Percentiles rank a stretch among this genome's conserved stretches.
Evolutionary conservation across 441 rosid genomes (phyloP).

Genomic region (Gossypium gossypioides): DNA sequence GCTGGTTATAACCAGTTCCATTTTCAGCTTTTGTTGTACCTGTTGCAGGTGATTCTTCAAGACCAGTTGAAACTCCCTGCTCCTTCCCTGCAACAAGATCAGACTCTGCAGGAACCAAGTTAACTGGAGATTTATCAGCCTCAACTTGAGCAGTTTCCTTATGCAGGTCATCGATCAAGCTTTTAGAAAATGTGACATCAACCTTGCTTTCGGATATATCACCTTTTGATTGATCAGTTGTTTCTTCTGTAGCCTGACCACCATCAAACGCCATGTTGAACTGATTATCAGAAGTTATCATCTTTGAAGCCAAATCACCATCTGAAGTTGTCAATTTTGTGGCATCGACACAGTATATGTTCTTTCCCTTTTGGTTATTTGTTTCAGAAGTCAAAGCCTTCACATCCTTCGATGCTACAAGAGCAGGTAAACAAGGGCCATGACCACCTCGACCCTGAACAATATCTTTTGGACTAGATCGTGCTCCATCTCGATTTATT

Average conservation of each 20-base stretch:
- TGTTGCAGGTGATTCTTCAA: conserved; percentile 31
- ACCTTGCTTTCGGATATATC: conserved; percentile 32
- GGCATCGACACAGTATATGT: conserved; percentile 32
- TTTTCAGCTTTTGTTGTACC: conserved; percentile 31
- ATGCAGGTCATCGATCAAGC: conserved; percentile 9
- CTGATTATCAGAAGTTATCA: conserved; percentile 34
- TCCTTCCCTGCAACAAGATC: conserved; percentile 35
- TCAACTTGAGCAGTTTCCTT: conserved; percentile 29
- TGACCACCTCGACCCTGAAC: conserved; percentile 49
- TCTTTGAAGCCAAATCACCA: conserved; percentile 44
- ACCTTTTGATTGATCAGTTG: conserved; percentile 24
- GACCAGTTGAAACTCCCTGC: conserved; percentile 29
- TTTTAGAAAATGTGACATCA: conserved; percentile 23
- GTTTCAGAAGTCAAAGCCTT: conserved; percentile 49
- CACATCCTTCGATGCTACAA: conserved; percentile 44
- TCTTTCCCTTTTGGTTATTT: conserved; percentile 48
- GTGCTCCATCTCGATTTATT: conserved; percentile 69
- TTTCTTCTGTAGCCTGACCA: conserved; percentile 31
- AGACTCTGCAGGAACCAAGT: conserved; percentile 29
- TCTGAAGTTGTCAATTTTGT: conserved; percentile 42
- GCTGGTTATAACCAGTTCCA: conserved; percentile 29
- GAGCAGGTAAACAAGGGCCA: conserved; percentile 24
- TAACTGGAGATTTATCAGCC: conserved; percentile 21
- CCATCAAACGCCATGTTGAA: conserved; percentile 44
- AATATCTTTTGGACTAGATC: conserved; percentile 64